Percentiles rank a stretch among this genome's conserved stretches.
phyloP scores from a whole-genome alignment of 2,329 filamentous ascomycete genomes.

The Aspergillus pseudonomiae region DNA sequence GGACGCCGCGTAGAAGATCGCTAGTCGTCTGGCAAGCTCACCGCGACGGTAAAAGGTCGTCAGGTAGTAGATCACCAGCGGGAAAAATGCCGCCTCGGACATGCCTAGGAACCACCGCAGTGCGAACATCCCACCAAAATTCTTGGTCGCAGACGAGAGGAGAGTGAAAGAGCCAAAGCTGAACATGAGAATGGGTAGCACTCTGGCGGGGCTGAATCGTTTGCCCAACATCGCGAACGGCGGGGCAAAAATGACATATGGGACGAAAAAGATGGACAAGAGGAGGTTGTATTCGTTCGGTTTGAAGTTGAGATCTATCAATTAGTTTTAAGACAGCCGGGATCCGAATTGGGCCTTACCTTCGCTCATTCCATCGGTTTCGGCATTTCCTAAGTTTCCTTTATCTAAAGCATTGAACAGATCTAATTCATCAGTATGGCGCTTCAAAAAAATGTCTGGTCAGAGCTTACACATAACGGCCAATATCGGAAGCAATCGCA shows the following conservation, averaged over 20 bases:
- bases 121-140: slow-evolving; percentile 68
- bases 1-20: slow-evolving; percentile 74
- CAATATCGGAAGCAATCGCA: slow-evolving; percentile 57
- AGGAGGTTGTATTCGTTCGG: slow-evolving; percentile 69
- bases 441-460: not conserved
- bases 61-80: slow-evolving; percentile 67
- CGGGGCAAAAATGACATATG: slow-evolving; percentile 71
- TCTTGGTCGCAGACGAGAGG: slow-evolving; percentile 57
- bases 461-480: slow-evolving; percentile 56
- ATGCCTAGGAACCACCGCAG: slow-evolving; percentile 71
- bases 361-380: slow-evolving; percentile 55
- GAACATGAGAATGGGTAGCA: slow-evolving; percentile 70
- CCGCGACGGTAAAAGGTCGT: slow-evolving; percentile 71
- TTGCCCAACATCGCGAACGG: slow-evolving; percentile 69
- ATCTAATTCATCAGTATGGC: slow-evolving; percentile 41
- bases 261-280: slow-evolving; percentile 73
- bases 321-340: not conserved
- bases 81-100: slow-evolving; percentile 70
- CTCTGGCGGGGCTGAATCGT: slow-evolving; percentile 65
- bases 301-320: slow-evolving; percentile 58
- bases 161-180: slow-evolving; percentile 68
- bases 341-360: slow-evolving; percentile 26
- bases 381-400: slow-evolving; percentile 58
- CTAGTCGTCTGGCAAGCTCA: slow-evolving; percentile 70
- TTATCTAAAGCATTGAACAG: slow-evolving; percentile 59